Conservation (phyloP, 73 alveolate genomes). For the Paramecium octaurelia region DNA sequence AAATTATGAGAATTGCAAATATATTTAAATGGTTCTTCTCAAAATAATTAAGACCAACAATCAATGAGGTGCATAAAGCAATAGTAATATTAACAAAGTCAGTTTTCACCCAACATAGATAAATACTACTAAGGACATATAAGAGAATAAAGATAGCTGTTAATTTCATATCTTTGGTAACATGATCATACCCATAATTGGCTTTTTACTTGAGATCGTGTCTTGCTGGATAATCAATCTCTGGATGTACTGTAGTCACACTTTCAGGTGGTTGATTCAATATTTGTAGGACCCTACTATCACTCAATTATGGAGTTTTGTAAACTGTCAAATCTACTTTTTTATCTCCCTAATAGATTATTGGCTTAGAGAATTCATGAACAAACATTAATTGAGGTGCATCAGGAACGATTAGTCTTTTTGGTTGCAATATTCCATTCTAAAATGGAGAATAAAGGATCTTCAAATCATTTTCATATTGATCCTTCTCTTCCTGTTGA, state of each 20-base stretch:
- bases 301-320: not conserved
- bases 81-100: conserved; percentile 21
- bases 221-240: conserved; percentile 28
- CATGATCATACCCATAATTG: conserved; percentile 5
- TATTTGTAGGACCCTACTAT: not conserved
- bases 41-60: not conserved
- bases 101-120: not conserved
- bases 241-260: not conserved
- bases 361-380: conserved; percentile 6
- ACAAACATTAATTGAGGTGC: conserved; percentile 25
- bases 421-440: not conserved
- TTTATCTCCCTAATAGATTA: conserved; percentile 1
- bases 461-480: not conserved
- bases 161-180: not conserved
- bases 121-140: not conserved
- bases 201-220: conserved; percentile 9
- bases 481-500: not conserved
- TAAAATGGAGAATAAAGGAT: conserved; percentile 16
- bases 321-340: conserved; percentile 10
- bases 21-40: not conserved
- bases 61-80: not conserved
- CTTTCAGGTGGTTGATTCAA: conserved; percentile 8
- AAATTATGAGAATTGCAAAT: not conserved
- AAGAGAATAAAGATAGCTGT: not conserved
- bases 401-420: not conserved